Conservation (phyloP, 306 rosid species). For the Benincasa hispida region DNA sequence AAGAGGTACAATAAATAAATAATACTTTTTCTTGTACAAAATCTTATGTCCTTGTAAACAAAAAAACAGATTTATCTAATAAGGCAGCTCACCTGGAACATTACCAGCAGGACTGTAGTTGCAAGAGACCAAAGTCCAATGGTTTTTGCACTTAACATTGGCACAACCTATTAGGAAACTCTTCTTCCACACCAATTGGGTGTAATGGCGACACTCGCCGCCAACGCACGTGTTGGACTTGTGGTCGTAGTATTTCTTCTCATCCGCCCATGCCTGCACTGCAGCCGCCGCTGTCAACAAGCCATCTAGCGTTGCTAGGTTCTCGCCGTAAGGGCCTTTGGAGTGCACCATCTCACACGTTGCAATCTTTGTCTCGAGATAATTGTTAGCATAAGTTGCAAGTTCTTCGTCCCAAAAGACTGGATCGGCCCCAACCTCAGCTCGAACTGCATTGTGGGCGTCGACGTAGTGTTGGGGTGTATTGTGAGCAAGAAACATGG, state of each 20-base stretch:
- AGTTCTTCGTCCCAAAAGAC: neutral
- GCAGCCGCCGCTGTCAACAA: neutral
- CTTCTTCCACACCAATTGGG: slow-evolving; percentile 18
- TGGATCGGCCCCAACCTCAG: neutral
- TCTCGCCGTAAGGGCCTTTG: slow-evolving; percentile 19
- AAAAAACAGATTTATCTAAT: neutral
- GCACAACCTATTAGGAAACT: slow-evolving; percentile 19
- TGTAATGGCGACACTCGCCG: slow-evolving; percentile 26
- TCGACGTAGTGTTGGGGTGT: neutral
- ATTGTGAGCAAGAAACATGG: neutral
- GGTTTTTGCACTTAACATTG: slow-evolving; percentile 14
- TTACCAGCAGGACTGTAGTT: slow-evolving; percentile 16
- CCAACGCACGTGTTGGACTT: neutral
- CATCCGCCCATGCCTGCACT: slow-evolving; percentile 18
- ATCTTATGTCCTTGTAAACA: too few relatives aligned
- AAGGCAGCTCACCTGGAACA: neutral
- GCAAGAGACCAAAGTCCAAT: slow-evolving; percentile 15
- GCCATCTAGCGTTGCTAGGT: neutral
- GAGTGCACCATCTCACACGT: slow-evolving; percentile 17
- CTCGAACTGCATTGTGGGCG: neutral
- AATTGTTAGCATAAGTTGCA: slow-evolving; percentile 4
- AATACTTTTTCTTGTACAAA: neutral
- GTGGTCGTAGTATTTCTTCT: slow-evolving; percentile 12
- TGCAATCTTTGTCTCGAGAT: neutral
- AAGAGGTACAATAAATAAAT: neutral